Base-by-base conservation (phyloP, 225 moss, liverwort and hornwort species). In the Antitrichia curtipendula region DNA sequence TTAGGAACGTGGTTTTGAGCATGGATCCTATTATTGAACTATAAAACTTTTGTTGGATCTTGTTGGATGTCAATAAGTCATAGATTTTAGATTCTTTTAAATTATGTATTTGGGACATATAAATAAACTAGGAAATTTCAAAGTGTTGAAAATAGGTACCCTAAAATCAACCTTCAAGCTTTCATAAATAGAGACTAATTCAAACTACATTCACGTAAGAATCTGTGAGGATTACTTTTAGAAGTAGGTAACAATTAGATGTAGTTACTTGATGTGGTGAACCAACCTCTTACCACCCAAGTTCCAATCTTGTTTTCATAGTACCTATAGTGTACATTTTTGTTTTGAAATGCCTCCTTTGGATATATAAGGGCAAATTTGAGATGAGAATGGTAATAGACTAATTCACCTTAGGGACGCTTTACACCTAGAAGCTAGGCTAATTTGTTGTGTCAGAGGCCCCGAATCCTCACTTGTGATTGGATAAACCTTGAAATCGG, bases 1-100 rank as follows among this genome's bases (percentile, higher is more conserved):
- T 17, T 72, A 0, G 0, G 0, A 45, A 45, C 2, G 18, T 10
- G 7, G 7, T 3, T 17, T 73, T 29, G 29, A 29, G 1, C 2
- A 28, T 11, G 2, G 11, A 29, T 5, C 18, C 18, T 29, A 45
- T 45, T 28, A 9, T 71, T 43, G 27, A 43, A 45, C 0, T 0
- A 0, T 10, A 43, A 41, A 28, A 3, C 1, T 71, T 43, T 71
- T 27, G 5, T 27, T 0, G 1, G 0, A 71, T 43, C 28, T 43
- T 71, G 10, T 72, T 72, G 28, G 5, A 45, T 3, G 16, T 72
- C 72, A 45, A 72, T 45, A 28, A 72, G 3, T 71, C 1, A 0
- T 0, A 0, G 6, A 45, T 72, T 28, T 1, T 5, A 70, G 5
- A 70, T 72, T 27, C 1, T 72, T 13, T 70, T 9, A 3, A 45